Percentiles rank a stretch among this genome's conserved stretches.
These are phyloP conservation scores for Hygrophorus pudorinus DNA, from an alignment of 768 basidiomycete species.

Conservation along the genomic window DNA sequence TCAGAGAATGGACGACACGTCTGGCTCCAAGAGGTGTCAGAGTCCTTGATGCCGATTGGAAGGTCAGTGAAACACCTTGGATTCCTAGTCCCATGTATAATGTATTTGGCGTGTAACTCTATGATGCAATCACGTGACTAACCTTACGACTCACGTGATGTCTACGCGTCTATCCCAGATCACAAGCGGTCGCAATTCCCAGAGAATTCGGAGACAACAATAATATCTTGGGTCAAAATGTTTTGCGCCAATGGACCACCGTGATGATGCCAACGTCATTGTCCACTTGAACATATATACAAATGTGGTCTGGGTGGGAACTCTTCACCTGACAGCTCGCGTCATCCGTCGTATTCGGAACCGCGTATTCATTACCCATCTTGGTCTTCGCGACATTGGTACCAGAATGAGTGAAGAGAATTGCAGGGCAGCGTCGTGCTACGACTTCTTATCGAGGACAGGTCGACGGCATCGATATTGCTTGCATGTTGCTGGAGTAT, in stretches of 20 bases:
- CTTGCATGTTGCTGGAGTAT: conserved; percentile 29
- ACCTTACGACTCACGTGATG: too few relatives aligned
- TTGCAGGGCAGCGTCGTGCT: conserved; percentile 32
- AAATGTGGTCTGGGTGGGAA: too few relatives aligned
- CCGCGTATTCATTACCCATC: conserved; percentile 13
- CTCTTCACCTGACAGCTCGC: not conserved
- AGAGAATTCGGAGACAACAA: too few relatives aligned
- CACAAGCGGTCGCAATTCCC: too few relatives aligned
- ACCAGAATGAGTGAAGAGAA: conserved; percentile 19
- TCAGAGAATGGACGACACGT: conserved; percentile 62
- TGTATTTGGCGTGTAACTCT: too few relatives aligned
- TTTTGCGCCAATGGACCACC: too few relatives aligned
- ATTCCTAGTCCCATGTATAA: too few relatives aligned
- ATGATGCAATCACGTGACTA: too few relatives aligned
- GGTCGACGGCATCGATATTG: conserved; percentile 17
- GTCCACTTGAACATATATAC: too few relatives aligned
- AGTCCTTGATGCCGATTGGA: conserved; percentile 69
- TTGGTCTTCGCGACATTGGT: conserved; percentile 18
- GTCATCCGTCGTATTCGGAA: conserved; percentile 14
- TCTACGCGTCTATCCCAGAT: too few relatives aligned
- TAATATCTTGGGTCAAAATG: too few relatives aligned
- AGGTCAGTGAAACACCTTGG: conserved; percentile 22
- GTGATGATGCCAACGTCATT: too few relatives aligned
- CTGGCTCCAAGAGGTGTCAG: conserved; percentile 47
- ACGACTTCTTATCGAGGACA: conserved; percentile 24